These are phyloP conservation scores for Sanghuangporus sanghuang DNA, from an alignment of 1,284 basidiomycete species.

Conservation along the genomic window DNA sequence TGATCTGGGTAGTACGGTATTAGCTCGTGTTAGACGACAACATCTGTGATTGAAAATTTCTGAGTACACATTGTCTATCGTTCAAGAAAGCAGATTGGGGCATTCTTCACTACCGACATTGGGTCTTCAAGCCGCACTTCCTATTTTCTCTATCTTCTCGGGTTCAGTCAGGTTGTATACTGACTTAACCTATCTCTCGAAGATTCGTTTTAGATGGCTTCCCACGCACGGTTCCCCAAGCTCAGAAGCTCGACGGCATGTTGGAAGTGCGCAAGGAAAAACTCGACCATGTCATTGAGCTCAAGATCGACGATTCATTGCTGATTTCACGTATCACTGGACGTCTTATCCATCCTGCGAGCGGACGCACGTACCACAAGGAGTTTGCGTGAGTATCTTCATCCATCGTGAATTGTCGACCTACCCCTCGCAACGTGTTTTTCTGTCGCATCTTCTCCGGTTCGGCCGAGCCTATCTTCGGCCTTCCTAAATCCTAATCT, in stretches of 20 bases:
- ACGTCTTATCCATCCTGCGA: slow-evolving; percentile 86
- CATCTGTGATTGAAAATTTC: background rate
- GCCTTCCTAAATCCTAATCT: background rate
- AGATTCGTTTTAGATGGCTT: slow-evolving; percentile 99
- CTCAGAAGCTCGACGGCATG: slow-evolving; percentile 95
- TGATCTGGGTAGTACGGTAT: background rate
- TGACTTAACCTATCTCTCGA: background rate
- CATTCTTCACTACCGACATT: background rate
- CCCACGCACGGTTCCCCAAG: slow-evolving; percentile 97
- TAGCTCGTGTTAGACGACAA: background rate
- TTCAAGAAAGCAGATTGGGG: background rate
- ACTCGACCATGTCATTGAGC: slow-evolving; percentile 88
- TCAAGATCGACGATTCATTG: slow-evolving; percentile 90
- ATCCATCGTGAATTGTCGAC: background rate
- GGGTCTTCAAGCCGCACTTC: background rate
- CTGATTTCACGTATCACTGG: slow-evolving; percentile 98
- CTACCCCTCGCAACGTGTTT: background rate
- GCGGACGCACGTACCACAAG: slow-evolving; percentile 90
- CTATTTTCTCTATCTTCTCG: background rate
- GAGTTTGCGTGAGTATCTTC: slow-evolving; percentile 81
- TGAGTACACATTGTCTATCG: background rate
- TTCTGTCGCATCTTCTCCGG: slow-evolving; percentile 1
- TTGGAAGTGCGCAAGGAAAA: slow-evolving; percentile 77
- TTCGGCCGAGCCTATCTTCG: background rate
- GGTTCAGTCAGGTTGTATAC: background rate